These are phyloP conservation scores for Botryotinia calthae DNA, from an alignment of 2,329 filamentous ascomycete species.

Conservation along the genomic window DNA sequence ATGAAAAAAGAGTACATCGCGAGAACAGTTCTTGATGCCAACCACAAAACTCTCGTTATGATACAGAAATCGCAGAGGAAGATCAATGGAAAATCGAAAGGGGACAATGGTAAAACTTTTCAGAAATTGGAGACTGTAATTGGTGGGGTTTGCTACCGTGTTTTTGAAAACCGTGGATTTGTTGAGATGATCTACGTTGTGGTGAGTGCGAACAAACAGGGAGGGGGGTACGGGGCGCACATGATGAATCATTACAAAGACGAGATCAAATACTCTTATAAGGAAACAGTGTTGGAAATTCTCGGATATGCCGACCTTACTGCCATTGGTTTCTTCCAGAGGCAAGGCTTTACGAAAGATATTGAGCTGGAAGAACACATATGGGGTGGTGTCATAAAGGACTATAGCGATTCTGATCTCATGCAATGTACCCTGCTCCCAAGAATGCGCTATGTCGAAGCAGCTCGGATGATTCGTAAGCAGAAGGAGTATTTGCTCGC, in stretches of 20 bases:
- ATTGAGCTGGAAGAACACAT: neutral
- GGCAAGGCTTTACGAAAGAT: neutral
- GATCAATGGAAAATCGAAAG: too few species aligned
- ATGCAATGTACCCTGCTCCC: slow-evolving; percentile 8
- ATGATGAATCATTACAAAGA: slow-evolving; percentile 12
- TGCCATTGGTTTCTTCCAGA: slow-evolving; percentile 6
- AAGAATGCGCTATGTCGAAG: neutral
- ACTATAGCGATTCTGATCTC: neutral
- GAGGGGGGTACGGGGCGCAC: neutral
- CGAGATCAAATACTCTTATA: neutral
- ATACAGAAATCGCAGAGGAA: neutral
- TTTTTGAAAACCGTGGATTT: neutral
- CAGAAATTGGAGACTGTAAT: neutral
- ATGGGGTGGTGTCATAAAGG: slow-evolving; percentile 1
- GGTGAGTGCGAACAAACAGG: neutral
- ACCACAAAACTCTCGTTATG: neutral
- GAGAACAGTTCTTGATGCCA: neutral
- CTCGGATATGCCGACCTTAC: neutral
- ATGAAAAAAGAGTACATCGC: neutral
- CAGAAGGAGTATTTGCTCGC: neutral
- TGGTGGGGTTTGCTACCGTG: neutral
- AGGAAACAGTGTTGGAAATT: slow-evolving; percentile 1
- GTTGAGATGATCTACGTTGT: slow-evolving; percentile 7
- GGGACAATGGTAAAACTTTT: too few species aligned
- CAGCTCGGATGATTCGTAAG: slow-evolving; percentile 7